Base-by-base conservation (phyloP, 331 rosid genomes). In the Quercus tomentella region DNA sequence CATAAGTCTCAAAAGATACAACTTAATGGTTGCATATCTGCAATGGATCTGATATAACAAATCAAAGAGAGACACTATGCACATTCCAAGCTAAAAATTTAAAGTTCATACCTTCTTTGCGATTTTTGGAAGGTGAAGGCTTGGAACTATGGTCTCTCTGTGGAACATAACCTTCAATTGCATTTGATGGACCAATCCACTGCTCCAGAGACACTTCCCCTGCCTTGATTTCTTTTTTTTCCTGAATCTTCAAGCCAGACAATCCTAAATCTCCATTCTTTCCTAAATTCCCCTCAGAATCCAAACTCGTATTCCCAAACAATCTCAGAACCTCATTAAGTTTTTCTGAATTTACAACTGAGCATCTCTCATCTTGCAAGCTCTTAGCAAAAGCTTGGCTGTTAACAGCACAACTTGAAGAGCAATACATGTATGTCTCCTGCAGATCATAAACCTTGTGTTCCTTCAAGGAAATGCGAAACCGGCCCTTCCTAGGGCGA, bases 81-180 rank as follows among this genome's bases (percentile, higher is more conserved):
- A 62, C 35, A 74, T 18, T 41, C 45, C 56, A 66, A 37, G 16
- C 54, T 5, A 31, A 78, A 52, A 54, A 75, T 37, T 56, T 74
- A 76, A 83, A 74, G 74, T 62, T 76, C 89, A 82, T 79, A 86
- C 96, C 92, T 88, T 84, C 82, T 75, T 87, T 89, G 52, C 12
- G 76, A 84, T 70, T 84, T 76, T 84, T 93, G 43, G 60, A 65
- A 70, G 84, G 72, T 22, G 77, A 82, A 22, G 80, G 79, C 86
- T 79, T 84, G 20, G 77, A 68, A 51, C 56, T 70, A 33, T 70
- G 63, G 14, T 89, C 89, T 74, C 85, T 85, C 63, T 74, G 86
- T 1, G 97, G 99, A 16, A 95, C 89, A 86, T 95, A 93, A 16
- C 99, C 98, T 86, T 95, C 98, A 79, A 95, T 91, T 25, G 99